A percentile compares a stretch with the other conserved stretches of the same genome.
phyloP scores from a whole-genome alignment of 208 protist genomes.

The Crithidia brevicula region DNA sequence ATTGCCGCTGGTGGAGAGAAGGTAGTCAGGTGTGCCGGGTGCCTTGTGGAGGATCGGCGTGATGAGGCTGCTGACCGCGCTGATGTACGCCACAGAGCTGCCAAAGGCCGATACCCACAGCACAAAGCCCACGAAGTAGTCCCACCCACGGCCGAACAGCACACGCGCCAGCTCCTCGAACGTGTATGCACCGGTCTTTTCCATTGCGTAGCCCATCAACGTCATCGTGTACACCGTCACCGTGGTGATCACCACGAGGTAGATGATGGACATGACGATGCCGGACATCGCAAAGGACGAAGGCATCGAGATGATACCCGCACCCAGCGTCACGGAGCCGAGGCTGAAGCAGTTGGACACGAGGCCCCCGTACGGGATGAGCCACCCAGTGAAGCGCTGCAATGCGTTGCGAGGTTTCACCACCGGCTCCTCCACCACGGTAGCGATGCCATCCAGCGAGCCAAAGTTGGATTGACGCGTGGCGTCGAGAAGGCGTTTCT shows the following conservation, averaged over 20 bases:
- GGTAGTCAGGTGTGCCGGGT: conserved; percentile 39
- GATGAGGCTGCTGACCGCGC: conserved; percentile 60
- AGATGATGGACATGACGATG: conserved; percentile 64
- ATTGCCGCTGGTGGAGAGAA: conserved; percentile 37
- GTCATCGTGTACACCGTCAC: conserved; percentile 66
- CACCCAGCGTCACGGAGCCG: conserved; percentile 60
- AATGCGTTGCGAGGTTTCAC: too few relatives aligned
- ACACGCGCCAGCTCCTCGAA: conserved; percentile 58
- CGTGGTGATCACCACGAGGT: conserved; percentile 49
- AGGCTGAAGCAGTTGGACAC: conserved; percentile 67
- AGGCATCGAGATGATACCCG: conserved; percentile 65
- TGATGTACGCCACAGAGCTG: conserved; percentile 76
- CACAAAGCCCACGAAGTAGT: conserved; percentile 72
- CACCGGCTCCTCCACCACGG: too few relatives aligned
- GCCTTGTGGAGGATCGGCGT: conserved; percentile 47
- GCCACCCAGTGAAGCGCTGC: conserved; percentile 10
- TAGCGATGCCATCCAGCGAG: too few relatives aligned
- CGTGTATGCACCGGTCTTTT: conserved; percentile 50
- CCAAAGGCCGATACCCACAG: conserved; percentile 70
- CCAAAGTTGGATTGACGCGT: too few relatives aligned
- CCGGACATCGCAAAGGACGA: conserved; percentile 55
- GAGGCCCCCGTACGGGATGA: conserved; percentile 55
- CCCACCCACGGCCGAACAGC: conserved; percentile 55
- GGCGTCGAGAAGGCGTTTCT: too few relatives aligned
- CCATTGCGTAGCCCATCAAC: conserved; percentile 54